Conservation (phyloP, 768 basidiomycete genomes). For the Lentinula raphanica region DNA sequence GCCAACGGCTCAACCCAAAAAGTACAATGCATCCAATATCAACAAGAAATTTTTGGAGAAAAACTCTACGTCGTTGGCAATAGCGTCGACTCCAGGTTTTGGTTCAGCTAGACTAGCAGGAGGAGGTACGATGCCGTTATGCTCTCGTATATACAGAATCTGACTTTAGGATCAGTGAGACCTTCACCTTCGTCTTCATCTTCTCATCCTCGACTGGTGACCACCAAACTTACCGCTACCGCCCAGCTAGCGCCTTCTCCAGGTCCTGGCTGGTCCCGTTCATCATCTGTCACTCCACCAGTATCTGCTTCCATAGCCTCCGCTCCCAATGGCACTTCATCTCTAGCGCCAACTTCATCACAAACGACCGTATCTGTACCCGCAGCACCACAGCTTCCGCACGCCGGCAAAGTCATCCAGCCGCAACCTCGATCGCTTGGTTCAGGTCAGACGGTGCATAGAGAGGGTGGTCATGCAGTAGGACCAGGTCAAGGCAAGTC, state of each 20-base stretch:
- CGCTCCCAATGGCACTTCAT: slow-evolving; percentile 42
- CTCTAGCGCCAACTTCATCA: slow-evolving; percentile 31
- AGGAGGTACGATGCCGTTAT: slow-evolving; percentile 31
- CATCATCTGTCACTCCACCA: slow-evolving; percentile 67
- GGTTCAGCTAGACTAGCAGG: slow-evolving; percentile 45
- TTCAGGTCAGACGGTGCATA: slow-evolving; percentile 7
- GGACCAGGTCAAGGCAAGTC: slow-evolving; percentile 27
- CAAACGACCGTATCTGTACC: slow-evolving; percentile 22
- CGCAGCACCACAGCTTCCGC: slow-evolving; percentile 47
- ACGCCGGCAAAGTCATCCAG: slow-evolving; percentile 63
- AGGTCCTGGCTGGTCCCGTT: slow-evolving; percentile 73
- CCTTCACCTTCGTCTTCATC: slow-evolving; percentile 38
- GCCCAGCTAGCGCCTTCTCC: slow-evolving; percentile 52
- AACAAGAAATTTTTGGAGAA: slow-evolving; percentile 97
- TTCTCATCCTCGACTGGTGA: slow-evolving; percentile 77
- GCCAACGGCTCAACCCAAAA: slow-evolving; percentile 60
- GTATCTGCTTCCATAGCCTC: slow-evolving; percentile 26
- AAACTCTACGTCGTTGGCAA: slow-evolving; percentile 56
- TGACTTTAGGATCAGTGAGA: slow-evolving; percentile 40
- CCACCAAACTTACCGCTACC: slow-evolving; percentile 77
- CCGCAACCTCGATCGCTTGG: slow-evolving; percentile 49
- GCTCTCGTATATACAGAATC: slow-evolving; percentile 32
- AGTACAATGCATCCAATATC: slow-evolving; percentile 86
- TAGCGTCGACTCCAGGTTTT: slow-evolving; percentile 38
- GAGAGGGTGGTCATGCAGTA: slow-evolving; percentile 7